Base-by-base conservation (phyloP, 2,329 filamentous ascomycete species). In the Botryotinia convoluta region DNA sequence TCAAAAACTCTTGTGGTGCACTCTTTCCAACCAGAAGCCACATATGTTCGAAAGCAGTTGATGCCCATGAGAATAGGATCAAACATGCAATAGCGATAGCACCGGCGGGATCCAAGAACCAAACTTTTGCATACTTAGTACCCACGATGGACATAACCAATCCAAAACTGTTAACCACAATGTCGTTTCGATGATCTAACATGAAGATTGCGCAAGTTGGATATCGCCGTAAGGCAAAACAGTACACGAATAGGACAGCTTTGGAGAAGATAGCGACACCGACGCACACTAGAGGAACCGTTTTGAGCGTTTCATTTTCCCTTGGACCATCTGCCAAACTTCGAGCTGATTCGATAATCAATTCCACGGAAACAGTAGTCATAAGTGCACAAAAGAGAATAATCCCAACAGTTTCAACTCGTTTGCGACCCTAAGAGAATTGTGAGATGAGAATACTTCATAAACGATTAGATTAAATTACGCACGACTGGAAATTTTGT, bases 341-440 rank as follows among this genome's bases (percentile, higher is more conserved):
- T 72, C 90, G 88, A 42, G 89, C 86, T 0, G 95, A 94, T 81
- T 98, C 93, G 35, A 95, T 94, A 78, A 99, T 96, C 72, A 99
- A 90, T 80, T 98, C 94, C 77, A 97, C 86, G 0, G 94, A 97
- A 12, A 98, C 95, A 16, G 94, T 86, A 32, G 91, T 94, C 96
- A 99, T 98, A 78, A 99, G 86, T 83, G 97, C 97, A 83, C 94
- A 97, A 83, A 99, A 99, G 74, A 92, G 90, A 76, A 98, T 98
- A 80, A 98, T 99, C 70, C 96, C 96, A 0, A 95, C 93, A 0
- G 95, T 98, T 83, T 98, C 95, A 75, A 99, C 93, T 44, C 96
- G 91, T 48, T 68, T 72, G 42, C 70, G 70, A 67, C 70, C 70
- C 70, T 72, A 44, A 37, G 54, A 45, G 42, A 22, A 57, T n/a